Evolutionary conservation across 495 filamentous ascomycete species (phyloP), one percentile per base, ranked within the genome.

Genomic region (Thozetella sp.): DNA sequence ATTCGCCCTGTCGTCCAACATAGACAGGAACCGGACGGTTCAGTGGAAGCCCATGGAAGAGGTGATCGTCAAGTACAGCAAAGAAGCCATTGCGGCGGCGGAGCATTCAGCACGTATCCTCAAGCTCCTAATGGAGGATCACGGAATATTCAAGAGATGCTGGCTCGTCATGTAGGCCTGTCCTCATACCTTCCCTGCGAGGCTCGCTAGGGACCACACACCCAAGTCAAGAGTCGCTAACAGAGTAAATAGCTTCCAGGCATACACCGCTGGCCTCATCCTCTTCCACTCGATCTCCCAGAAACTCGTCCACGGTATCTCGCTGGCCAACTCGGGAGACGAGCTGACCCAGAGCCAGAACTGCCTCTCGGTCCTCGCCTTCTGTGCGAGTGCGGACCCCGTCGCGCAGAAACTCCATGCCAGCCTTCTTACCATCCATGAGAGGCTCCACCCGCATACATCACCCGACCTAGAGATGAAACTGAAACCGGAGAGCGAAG

Each of bases 161-260:
- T 74, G 67, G 65, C 50, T 74, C 15, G 65, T 72, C 17, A 74
- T 72, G 69, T 73, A 58, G 56, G 67, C 19, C 2, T 15, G 30
- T 48, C 9, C n/a, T 3, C 43, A 10, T n/a, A n/a, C n/a, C n/a
- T 19, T 3, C 4, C n/a, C 9, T n/a, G n/a, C 43, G 12, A 4
- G 9, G 30, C n/a, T n/a, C n/a, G n/a, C n/a, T n/a, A n/a, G n/a
- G n/a, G n/a, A n/a, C n/a, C n/a, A n/a, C n/a, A n/a, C n/a, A n/a
- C n/a, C 17, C 6, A 37, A 6, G 17, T 37, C 30, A 9, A 9
- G 9, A n/a, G 6, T 17, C 30, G 17, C 30, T 17, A 37, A 37
- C 17, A 17, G 6, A 37, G 30, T 37, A 37, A 0, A 0, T 25
- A 72, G 71, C 30, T 74, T 70, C 52, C 65, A 72, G 62, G 27